A percentile compares a stretch with the other conserved stretches of the same genome.
Evolutionary conservation across 148 eudicot genomes (phyloP).

Genomic region (Dianthus caryophyllus): DNA sequence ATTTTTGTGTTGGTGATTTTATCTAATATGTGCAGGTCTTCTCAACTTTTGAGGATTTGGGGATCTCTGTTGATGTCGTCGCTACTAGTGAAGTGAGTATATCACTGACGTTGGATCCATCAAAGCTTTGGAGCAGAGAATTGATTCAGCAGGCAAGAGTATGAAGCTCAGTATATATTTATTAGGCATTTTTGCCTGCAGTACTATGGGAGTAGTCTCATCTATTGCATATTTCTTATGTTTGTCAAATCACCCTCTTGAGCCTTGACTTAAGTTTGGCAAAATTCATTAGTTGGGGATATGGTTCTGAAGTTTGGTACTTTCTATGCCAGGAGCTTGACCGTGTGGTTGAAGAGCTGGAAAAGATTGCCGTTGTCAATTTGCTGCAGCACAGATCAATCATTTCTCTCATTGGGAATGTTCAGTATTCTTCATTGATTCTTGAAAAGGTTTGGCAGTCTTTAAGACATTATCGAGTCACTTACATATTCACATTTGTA

Average conservation of each 20-base stretch:
- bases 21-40: conserved; percentile 57
- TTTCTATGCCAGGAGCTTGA: conserved; percentile 65
- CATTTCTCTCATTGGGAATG: conserved; percentile 91
- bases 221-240: neutral
- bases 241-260: neutral
- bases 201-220: neutral
- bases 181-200: conserved; percentile 4
- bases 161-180: conserved; percentile 21
- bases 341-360: conserved; percentile 77
- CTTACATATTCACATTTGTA: neutral
- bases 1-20: neutral
- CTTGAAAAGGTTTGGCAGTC: conserved; percentile 61
- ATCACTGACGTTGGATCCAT: conserved; percentile 90
- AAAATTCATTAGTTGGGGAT: neutral
- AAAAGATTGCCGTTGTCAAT: conserved; percentile 85
- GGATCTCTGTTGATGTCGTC: conserved; percentile 95
- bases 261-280: no score
- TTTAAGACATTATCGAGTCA: neutral
- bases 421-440: conserved; percentile 79
- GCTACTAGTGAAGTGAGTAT: conserved; percentile 99
- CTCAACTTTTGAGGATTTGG: conserved; percentile 80
- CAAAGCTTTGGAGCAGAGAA: conserved; percentile 98
- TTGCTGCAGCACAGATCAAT: conserved; percentile 77
- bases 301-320: neutral
- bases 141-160: conserved; percentile 96